phyloP scores from a whole-genome alignment of 1,284 basidiomycete genomes.

The Chondrostereum purpureum region DNA sequence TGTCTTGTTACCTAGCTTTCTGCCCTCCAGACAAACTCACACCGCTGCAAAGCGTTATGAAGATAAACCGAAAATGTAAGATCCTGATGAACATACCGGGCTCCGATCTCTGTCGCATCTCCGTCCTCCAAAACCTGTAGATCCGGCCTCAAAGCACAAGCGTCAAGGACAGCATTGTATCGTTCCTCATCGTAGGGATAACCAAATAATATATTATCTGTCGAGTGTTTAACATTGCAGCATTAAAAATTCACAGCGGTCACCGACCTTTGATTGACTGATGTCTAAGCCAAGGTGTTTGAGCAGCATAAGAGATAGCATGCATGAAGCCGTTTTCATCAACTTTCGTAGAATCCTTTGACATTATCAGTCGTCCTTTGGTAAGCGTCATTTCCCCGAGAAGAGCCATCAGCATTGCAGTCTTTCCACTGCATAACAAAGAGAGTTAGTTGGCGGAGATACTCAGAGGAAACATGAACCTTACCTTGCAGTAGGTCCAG shows the following conservation, averaged over 20 bases:
- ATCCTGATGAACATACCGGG: slow-evolving; percentile 17
- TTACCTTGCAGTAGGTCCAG: slow-evolving; percentile 54
- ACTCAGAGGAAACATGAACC: neutral
- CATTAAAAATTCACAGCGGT: too few species aligned
- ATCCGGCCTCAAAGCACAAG: slow-evolving; percentile 61
- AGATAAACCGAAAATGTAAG: slow-evolving; percentile 5
- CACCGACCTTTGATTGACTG: slow-evolving; percentile 30
- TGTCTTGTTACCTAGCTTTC: slow-evolving; percentile 24
- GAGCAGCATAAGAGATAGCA: slow-evolving; percentile 77
- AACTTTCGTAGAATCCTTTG: slow-evolving; percentile 53
- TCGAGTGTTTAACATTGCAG: too few species aligned
- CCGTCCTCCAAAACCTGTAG: slow-evolving; percentile 57
- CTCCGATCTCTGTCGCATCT: slow-evolving; percentile 36
- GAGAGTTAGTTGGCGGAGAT: neutral
- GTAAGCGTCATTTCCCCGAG: slow-evolving; percentile 59
- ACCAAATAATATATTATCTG: slow-evolving; percentile 58
- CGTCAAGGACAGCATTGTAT: slow-evolving; percentile 46
- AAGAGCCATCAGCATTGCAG: slow-evolving; percentile 65
- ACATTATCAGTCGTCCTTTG: slow-evolving; percentile 49
- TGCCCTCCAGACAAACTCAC: slow-evolving; percentile 29
- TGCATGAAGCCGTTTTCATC: slow-evolving; percentile 64
- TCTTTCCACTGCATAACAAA: slow-evolving; percentile 48
- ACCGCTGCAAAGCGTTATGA: slow-evolving; percentile 3
- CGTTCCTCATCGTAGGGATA: slow-evolving; percentile 46
- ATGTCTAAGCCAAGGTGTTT: slow-evolving; percentile 76